Base-by-base conservation (phyloP, 2,329 filamentous ascomycete genomes). In the Aspergillus oerlinghausenensis region DNA sequence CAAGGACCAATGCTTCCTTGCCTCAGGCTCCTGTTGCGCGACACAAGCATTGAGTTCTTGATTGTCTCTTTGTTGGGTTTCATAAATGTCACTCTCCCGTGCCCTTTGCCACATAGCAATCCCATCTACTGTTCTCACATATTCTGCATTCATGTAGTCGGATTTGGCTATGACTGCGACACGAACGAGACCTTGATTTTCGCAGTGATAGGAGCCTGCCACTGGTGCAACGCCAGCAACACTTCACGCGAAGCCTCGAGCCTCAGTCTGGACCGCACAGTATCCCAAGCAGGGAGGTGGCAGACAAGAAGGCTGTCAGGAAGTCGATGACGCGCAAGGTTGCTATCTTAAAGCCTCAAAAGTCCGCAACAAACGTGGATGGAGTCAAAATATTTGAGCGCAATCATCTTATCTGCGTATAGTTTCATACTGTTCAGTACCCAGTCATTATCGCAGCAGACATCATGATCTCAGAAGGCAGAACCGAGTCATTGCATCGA, bases 101-200 rank as follows among this genome's bases (percentile, higher is more conserved):
- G 62, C 55, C 54, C 51, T 65, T 40, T 69, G 64, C 52, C 50
- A 14, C 67, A 70, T 49, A 4, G 19, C n/a, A 56, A 60, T 19
- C 47, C 51, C 11, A 11, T 42, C 32, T 56, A 55, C 38, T 52
- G 50, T 38, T 45, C 55, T 21, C 21, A 50, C 38, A 63, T 68
- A n/a, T 32, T 49, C 21, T 69, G 66, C 51, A 48, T 49, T 5
- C 42, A 53, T 19, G 58, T 60, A 47, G 50, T 63, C 28, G 43
- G 51, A 26, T 50, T 26, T 23, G 61, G 63, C 3, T 57, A 66
- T 45, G 52, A 58, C 50, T 67, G 65, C 49, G 48, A 52, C 3
- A 43, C 21, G 7, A 32, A 23, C 26, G 55, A 59, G 23, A 49
- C 50, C 5, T 43, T 50, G 8, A 28, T 25, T 21, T 29, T 67